phyloP scores from a whole-genome alignment of 129 eudicot species.

The Pittosporum tobira region DNA sequence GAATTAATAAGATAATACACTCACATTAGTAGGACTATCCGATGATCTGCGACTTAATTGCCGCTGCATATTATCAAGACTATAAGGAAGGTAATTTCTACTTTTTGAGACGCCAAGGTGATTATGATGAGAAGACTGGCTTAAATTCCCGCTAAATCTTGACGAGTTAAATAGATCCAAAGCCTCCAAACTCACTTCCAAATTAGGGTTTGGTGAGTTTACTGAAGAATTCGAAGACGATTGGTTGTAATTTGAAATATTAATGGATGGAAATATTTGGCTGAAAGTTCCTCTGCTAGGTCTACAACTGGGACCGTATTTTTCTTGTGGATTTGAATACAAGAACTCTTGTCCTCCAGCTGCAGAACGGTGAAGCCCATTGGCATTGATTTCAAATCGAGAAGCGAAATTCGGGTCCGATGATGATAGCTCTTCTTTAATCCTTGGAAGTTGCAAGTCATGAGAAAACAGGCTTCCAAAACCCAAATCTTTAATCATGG shows the following conservation, averaged over 20 bases:
- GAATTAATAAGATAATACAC: too few relatives aligned
- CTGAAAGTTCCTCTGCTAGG: slow-evolving; percentile 45
- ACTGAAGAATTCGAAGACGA: slow-evolving; percentile 13
- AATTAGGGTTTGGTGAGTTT: slow-evolving; percentile 27
- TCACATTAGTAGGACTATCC: too few relatives aligned
- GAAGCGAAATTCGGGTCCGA: slow-evolving; percentile 32
- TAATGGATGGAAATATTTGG: slow-evolving; percentile 66
- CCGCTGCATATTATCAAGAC: slow-evolving; percentile 52
- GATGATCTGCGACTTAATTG: slow-evolving; percentile 34
- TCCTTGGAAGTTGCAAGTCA: slow-evolving; percentile 33
- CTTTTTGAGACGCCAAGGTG: slow-evolving; percentile 40
- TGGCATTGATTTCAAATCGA: slow-evolving; percentile 27
- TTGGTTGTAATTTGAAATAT: slow-evolving; percentile 38
- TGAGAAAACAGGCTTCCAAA: slow-evolving; percentile 24
- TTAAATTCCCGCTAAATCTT: slow-evolving; percentile 38
- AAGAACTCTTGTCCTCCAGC: not conserved
- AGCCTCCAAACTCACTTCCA: slow-evolving; percentile 67
- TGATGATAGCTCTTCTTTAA: slow-evolving; percentile 43
- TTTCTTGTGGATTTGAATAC: too few relatives aligned
- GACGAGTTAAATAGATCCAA: slow-evolving; percentile 61
- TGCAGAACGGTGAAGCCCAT: not conserved
- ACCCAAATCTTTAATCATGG: slow-evolving; percentile 30
- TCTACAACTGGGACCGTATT: too few relatives aligned
- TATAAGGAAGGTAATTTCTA: slow-evolving; percentile 33
- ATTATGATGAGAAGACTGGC: slow-evolving; percentile 28